Evolutionary conservation across 306 rosid species (phyloP), one percentile per base, ranked within the genome.

Genomic region (Delonix regia): DNA sequence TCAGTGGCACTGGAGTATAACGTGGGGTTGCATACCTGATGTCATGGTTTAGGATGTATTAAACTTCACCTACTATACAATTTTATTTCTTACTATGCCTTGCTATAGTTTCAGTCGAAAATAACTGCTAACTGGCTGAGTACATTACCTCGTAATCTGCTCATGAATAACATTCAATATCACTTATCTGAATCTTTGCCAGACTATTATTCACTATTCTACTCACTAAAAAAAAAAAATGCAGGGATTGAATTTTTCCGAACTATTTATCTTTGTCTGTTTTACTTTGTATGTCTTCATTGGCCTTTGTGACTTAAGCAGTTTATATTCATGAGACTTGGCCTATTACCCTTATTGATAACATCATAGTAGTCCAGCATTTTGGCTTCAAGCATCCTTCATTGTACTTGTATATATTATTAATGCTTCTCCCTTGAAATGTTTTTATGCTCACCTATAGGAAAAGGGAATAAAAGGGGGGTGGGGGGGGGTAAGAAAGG

Each of bases 351-450:
- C 14, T 14, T 13, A 4, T 13, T 59, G 33, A 28, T 60, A 13
- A 0, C n/a, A 22, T 67, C 21, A 25, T 16, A 44, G 4, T 45
- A 15, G 3, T 12, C 71, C n/a, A 39, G 18, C 18, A 38, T 66
- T 38, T 39, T 66, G 30, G 51, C 51, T 45, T 65, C 3, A 69
- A 69, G 28, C 41, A 69, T 38, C 45, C 73, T 44, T 45, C 73
- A 65, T 39, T 4, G 13, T 68, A 7, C 18, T 18, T 27, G 14
- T 21, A 22, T 34, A 24, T 74, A 22, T 70, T 63, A 22, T 49
- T 75, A 64, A 38, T 53, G 57, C 69, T 82, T 52, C 66, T 51
- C 21, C 61, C 76, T 34, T 8, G 42, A 12, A 78, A 36, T 67
- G 15, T 68, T 71, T 68, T 45, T 13, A 13, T 11, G 51, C 51